Evolutionary conservation across 2,329 filamentous ascomycete species (phyloP).

Genomic region (Penicillium psychrosexuale): DNA sequence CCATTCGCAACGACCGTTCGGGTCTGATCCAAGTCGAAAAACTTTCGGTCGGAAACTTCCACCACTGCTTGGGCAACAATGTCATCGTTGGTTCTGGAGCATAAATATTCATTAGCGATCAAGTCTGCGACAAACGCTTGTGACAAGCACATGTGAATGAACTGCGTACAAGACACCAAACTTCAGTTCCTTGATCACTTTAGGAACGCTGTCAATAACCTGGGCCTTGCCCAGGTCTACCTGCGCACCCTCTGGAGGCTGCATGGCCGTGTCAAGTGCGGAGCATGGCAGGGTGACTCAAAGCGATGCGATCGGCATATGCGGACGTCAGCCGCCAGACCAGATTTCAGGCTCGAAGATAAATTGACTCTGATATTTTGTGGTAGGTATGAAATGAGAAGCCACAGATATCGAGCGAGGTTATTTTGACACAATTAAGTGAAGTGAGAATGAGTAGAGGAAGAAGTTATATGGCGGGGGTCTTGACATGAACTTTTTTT

Average conservation of each 20-base stretch:
- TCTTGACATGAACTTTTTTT: constrained; percentile 31
- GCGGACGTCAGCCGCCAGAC: constrained; percentile 19
- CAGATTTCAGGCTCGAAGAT: not conserved
- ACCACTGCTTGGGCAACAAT: constrained; percentile 94
- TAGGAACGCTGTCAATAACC: constrained; percentile 82
- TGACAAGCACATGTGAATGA: constrained; percentile 14
- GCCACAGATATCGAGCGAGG: not conserved
- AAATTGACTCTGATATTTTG: not conserved
- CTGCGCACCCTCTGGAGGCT: constrained; percentile 43
- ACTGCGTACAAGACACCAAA: constrained; percentile 79
- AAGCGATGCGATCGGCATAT: constrained; percentile 21
- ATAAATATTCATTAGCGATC: constrained; percentile 17
- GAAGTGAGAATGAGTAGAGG: constrained; percentile 8
- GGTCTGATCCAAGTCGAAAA: constrained; percentile 84
- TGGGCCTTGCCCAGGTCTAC: constrained; percentile 70
- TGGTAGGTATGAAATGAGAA: not conserved
- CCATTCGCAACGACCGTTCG: constrained; percentile 76
- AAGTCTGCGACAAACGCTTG: constrained; percentile 7
- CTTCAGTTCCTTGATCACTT: constrained; percentile 88
- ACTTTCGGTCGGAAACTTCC: constrained; percentile 87
- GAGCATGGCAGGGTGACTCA: constrained; percentile 37
- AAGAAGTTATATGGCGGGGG: constrained; percentile 22
- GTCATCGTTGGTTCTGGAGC: constrained; percentile 74
- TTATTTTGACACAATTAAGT: not conserved
- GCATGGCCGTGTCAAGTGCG: constrained; percentile 39